phyloP scores from a whole-genome alignment of 345 rosid genomes.

The Punica granatum region DNA sequence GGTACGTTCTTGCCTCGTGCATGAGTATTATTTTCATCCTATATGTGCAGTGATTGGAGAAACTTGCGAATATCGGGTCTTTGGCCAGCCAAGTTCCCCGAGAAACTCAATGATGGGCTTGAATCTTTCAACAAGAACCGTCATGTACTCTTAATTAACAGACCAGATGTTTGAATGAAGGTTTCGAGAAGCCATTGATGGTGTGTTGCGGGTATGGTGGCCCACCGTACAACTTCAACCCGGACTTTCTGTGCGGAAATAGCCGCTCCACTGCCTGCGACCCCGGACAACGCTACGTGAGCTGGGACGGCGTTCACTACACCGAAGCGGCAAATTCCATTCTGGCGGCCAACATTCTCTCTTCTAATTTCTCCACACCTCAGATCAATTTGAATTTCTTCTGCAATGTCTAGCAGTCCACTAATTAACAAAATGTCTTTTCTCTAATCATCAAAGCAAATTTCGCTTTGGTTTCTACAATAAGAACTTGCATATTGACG shows the following conservation, averaged over 20 bases:
- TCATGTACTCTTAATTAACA: not conserved
- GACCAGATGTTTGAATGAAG: conserved; percentile 10
- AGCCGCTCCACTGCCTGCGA: conserved; percentile 35
- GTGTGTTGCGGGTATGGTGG: conserved; percentile 58
- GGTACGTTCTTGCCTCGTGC: conserved; percentile 26
- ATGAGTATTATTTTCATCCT: too few species aligned
- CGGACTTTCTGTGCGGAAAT: conserved; percentile 30
- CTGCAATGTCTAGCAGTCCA: conserved; percentile 15
- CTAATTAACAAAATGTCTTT: too few species aligned
- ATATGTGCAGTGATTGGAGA: too few species aligned
- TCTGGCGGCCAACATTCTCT: conserved; percentile 33
- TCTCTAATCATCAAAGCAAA: too few species aligned
- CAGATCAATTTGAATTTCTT: conserved; percentile 32
- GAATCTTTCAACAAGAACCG: too few species aligned
- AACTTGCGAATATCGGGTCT: not conserved
- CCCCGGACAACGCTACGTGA: conserved; percentile 26
- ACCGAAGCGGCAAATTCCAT: conserved; percentile 58
- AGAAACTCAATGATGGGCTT: too few species aligned
- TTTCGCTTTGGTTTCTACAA: too few species aligned
- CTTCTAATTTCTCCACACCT: conserved; percentile 43
- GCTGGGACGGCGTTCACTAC: conserved; percentile 75
- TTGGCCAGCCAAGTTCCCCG: too few species aligned
- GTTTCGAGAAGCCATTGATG: conserved; percentile 46
- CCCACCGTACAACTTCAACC: conserved; percentile 39
- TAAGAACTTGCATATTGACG: too few species aligned